phyloP scores from a whole-genome alignment of 192 early-diverging fungal species.

The Pecoramyces ruminantium region DNA sequence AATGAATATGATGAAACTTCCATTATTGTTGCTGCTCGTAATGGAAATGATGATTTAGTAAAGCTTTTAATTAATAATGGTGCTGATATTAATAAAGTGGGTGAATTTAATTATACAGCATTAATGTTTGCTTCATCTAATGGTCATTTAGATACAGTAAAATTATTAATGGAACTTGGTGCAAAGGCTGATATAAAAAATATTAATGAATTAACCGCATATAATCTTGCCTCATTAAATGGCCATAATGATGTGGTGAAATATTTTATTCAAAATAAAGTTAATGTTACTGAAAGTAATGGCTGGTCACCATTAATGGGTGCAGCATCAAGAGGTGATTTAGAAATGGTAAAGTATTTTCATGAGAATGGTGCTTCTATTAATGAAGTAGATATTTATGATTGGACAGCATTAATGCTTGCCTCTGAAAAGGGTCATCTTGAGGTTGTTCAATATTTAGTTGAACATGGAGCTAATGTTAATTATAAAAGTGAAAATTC shows the following conservation, averaged over 20 bases:
- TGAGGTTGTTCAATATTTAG: background rate
- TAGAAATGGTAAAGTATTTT: background rate
- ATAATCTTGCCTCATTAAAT: background rate
- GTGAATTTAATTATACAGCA: background rate
- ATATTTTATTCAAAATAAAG: background rate
- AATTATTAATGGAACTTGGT: background rate
- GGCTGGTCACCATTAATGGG: background rate
- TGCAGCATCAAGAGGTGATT: background rate
- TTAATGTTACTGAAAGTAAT: background rate
- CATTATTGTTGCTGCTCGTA: background rate
- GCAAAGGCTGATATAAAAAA: background rate
- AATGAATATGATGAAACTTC: background rate
- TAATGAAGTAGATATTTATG: background rate
- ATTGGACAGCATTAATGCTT: background rate
- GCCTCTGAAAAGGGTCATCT: background rate
- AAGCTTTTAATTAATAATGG: background rate
- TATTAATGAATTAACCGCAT: background rate
- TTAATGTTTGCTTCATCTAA: background rate
- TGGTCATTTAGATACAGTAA: background rate
- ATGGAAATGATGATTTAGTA: background rate
- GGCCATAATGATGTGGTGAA: background rate
- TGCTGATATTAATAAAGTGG: background rate
- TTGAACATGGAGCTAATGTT: background rate
- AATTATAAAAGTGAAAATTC: background rate
- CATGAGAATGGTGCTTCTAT: background rate